A percentile compares a stretch with the other conserved stretches of the same genome.
Evolutionary conservation across 1,139 yeast genomes (phyloP).

Genomic region (Blastobotrys malaysiensis): DNA sequence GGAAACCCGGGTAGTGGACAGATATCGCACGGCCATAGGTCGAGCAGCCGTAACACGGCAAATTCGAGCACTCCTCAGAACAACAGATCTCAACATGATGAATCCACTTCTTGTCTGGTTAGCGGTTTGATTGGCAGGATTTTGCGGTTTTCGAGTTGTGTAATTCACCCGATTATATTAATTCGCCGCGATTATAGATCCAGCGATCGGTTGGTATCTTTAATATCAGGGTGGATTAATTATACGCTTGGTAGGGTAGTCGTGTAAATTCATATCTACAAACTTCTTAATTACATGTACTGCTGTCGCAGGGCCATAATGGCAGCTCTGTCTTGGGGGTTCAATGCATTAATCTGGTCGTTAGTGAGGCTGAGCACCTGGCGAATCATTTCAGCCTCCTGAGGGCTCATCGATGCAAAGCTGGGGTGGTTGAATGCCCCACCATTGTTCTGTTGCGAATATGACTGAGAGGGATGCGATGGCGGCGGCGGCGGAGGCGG

Average conservation of each 20-base stretch:
- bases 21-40: not conserved
- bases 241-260: too few species aligned
- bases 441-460: not conserved
- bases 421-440: conserved; percentile 6
- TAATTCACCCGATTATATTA: not conserved
- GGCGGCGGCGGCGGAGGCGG: conserved; percentile 23
- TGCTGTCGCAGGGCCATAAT: conserved; percentile 22
- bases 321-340: conserved; percentile 43
- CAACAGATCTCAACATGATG: not conserved
- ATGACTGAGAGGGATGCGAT: conserved; percentile 12
- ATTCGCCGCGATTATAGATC: not conserved
- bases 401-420: conserved; percentile 18
- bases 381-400: conserved; percentile 35
- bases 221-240: too few species aligned
- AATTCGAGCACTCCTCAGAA: not conserved
- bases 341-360: conserved; percentile 51
- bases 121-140: not conserved
- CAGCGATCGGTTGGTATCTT: too few species aligned
- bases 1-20: not conserved
- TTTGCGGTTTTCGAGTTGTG: not conserved
- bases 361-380: conserved; percentile 53
- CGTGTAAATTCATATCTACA: too few species aligned
- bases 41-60: not conserved
- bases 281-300: conserved; percentile 13
- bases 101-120: not conserved